Percentiles rank a stretch among this genome's conserved stretches.
These are phyloP conservation scores for Escallonia herrerae DNA, from an alignment of 129 eudicot genomes.

Conservation along the genomic window DNA sequence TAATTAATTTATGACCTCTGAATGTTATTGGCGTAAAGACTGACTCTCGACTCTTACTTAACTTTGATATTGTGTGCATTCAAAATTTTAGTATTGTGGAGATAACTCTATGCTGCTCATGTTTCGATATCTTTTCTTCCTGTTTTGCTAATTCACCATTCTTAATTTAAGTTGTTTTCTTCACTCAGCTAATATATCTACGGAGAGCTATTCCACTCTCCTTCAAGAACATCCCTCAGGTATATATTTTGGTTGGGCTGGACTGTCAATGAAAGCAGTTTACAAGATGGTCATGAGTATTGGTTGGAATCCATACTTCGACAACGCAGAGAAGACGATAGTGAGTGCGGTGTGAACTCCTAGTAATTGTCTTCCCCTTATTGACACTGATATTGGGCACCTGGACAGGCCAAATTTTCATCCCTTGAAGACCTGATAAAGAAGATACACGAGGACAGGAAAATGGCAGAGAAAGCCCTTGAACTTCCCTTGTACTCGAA, in stretches of 20 bases:
- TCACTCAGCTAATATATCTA: conserved; percentile 75
- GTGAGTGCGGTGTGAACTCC: conserved; percentile 39
- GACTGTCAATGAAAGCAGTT: conserved; percentile 55
- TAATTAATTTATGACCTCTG: background rate
- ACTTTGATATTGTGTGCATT: background rate
- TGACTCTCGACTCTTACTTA: background rate
- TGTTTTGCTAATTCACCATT: background rate
- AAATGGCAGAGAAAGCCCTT: conserved; percentile 74
- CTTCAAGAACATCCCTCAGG: conserved; percentile 91
- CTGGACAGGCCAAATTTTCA: conserved; percentile 66
- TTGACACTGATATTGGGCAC: conserved; percentile 9
- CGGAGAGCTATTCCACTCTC: conserved; percentile 51
- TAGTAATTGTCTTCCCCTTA: background rate
- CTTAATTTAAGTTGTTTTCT: background rate
- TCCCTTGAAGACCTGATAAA: conserved; percentile 78
- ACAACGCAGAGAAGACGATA: conserved; percentile 83
- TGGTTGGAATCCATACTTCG: conserved; percentile 91
- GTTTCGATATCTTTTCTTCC: background rate
- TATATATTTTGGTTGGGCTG: conserved; percentile 99
- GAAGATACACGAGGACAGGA: conserved; percentile 77
- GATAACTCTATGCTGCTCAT: background rate
- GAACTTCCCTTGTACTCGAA: conserved; percentile 70
- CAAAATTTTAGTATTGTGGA: no score
- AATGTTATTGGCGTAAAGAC: background rate
- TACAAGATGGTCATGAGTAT: conserved; percentile 99